phyloP scores from a whole-genome alignment of 805 yeast species.

The Saccharomycopsis fodiens region DNA sequence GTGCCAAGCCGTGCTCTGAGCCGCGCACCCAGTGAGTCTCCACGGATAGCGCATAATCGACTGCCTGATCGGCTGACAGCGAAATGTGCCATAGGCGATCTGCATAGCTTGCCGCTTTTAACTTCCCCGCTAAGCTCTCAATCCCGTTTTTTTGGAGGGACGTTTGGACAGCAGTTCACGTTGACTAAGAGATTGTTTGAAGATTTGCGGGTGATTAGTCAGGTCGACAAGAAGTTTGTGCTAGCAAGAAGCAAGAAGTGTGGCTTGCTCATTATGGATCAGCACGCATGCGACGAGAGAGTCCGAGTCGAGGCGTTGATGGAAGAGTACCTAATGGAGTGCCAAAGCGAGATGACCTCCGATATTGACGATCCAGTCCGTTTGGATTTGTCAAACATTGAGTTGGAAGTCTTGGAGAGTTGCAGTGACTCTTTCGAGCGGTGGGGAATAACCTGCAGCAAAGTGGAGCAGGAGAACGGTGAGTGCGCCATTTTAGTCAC shows the following conservation, averaged over 20 bases:
- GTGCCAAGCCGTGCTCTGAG: too few relatives aligned
- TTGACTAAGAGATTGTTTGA: constrained; percentile 22
- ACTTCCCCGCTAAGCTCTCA: neutral
- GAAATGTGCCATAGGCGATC: too few relatives aligned
- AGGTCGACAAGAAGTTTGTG: constrained; percentile 59
- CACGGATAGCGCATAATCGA: neutral
- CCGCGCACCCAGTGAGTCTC: neutral
- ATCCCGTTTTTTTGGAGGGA: neutral
- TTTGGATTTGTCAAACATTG: constrained; percentile 26
- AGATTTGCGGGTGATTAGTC: constrained; percentile 37
- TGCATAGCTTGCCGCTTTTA: too few relatives aligned
- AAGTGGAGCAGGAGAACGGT: neutral
- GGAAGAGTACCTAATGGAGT: constrained; percentile 29
- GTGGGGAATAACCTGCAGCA: constrained; percentile 39
- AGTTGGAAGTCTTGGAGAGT: constrained; percentile 28
- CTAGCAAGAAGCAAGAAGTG: constrained; percentile 29
- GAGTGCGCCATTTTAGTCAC: constrained; percentile 26
- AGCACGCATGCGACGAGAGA: constrained; percentile 83
- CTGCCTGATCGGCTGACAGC: too few relatives aligned
- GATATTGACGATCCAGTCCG: constrained; percentile 1
- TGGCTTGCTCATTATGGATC: constrained; percentile 49
- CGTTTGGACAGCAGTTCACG: neutral
- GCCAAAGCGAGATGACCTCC: too few relatives aligned
- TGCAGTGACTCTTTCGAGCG: constrained; percentile 26
- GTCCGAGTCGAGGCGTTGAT: constrained; percentile 48